Evolutionary conservation across 2,329 filamentous ascomycete genomes (phyloP), one percentile per base, ranked within the genome.

Genomic region (Ophiosphaerella herpotricha): DNA sequence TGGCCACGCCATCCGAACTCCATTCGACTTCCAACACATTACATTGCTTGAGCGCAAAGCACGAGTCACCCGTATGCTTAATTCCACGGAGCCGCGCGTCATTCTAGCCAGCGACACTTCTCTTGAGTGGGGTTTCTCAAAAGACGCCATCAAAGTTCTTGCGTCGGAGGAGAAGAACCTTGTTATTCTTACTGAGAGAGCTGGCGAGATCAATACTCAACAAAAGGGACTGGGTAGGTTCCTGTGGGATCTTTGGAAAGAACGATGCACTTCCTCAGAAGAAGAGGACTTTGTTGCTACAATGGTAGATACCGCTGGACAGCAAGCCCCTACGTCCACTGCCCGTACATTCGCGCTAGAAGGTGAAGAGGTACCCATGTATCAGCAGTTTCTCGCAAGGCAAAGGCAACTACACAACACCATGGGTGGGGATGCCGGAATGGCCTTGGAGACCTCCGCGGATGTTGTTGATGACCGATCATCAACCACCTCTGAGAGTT

Each of bases 111-210:
- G 91, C 61, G 93, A 97, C 70, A 83, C 86, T 3, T 95, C 90
- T 26, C 76, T 97, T 16, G 91, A 96, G 63, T 99, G 94, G 94
- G 94, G 94, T 0, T 96, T 96, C 66, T 95, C 94, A 0, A 90
- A 88, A 64, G 86, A 93, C 45, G 80, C 92, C 0, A 76, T 99
- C 41, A 85, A 83, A 56, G 81, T 82, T 8, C 80, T 99, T 47
- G 91, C 91, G 0, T 81, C 83, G 50, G 89, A 95, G 57, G 78
- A 87, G 1, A 85, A 86, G 36, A 99, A 97, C 69, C 77, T 97
- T 39, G 83, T 99, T 32, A 85, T 99, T 45, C 75, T 99, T 37
- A 97, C 93, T 0, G 92, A 97, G 63, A 84, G 86, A 55, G 80
- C 85, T 1, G 78, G 77, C 0, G 70, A 77, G 3, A 72, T 75